phyloP scores from a whole-genome alignment of 2,329 filamentous ascomycete genomes.

The Aureobasidium sp. region DNA sequence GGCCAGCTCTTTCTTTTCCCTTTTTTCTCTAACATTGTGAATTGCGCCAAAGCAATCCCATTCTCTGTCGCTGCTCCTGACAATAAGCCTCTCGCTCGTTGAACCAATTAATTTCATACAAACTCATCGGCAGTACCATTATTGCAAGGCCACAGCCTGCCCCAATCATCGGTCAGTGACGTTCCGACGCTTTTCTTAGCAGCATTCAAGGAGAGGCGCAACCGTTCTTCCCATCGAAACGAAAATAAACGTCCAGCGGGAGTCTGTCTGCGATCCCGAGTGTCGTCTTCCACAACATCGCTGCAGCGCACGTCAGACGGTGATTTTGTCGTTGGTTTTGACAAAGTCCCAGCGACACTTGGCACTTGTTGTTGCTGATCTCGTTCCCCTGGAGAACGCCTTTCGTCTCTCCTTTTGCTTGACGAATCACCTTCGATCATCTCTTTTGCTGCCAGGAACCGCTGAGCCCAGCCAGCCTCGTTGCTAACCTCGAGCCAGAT shows the following conservation, averaged over 20 bases:
- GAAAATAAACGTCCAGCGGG: constrained; percentile 4
- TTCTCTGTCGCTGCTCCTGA: not conserved
- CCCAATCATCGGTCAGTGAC: constrained; percentile 8
- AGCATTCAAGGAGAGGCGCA: not conserved
- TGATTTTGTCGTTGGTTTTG: no score
- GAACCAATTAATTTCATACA: constrained; percentile 1
- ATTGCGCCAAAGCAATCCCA: not conserved
- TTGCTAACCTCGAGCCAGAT: constrained; percentile 4
- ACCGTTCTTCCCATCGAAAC: constrained; percentile 8
- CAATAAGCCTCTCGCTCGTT: not conserved
- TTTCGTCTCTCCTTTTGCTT: not conserved
- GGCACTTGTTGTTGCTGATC: constrained; percentile 3
- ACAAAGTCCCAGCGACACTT: not conserved
- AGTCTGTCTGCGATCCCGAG: not conserved
- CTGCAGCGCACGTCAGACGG: not conserved
- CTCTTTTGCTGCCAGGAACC: not conserved
- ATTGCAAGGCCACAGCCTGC: not conserved
- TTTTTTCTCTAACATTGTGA: not conserved
- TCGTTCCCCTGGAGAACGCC: constrained; percentile 1
- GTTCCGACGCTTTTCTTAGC: constrained; percentile 10
- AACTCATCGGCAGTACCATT: not conserved
- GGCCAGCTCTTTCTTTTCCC: not conserved
- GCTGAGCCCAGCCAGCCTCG: not conserved
- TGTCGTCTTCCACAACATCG: constrained; percentile 1
- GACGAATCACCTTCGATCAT: constrained; percentile 2